Evolutionary conservation across 768 basidiomycete genomes (phyloP), one percentile per base, ranked within the genome.

Genomic region (Melanogaster broomeanus): DNA sequence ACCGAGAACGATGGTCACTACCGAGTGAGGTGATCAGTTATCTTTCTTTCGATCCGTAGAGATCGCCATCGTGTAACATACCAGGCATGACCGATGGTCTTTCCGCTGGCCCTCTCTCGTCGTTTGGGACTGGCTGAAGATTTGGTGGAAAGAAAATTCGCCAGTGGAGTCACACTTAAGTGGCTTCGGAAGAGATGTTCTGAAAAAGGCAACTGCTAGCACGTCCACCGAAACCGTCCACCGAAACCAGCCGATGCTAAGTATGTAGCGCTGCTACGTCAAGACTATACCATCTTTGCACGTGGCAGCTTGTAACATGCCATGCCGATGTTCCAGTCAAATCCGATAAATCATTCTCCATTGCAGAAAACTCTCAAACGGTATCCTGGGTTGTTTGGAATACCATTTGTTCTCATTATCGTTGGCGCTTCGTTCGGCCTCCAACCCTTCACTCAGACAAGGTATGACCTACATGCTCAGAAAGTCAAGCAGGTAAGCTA

Each of bases 361-460:
- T 24, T 59, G 9, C 60, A 60, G 58, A 78, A 18, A 74, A 76
- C 7, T 53, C 67, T 89, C 18, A 75, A 79, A 49, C 82, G 76
- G 55, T 71, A 90, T 62, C 90, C 90, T 1, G 76, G 75, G 5
- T 64, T 88, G 18, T 97, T 98, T 57, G 96, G 95, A 11, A 68
- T 93, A 0, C 92, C 96, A 0, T 97, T 98, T 70, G 54, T 98
- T 8, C 64, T 88, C 59, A 75, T 93, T 57, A 88, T 97, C 69
- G 91, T 98, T 50, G 83, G 78, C 12, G 88, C 92, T 2, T 93
- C 90, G 16, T 98, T 88, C 64, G 93, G 85, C 6, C 72, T 99
- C 44, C 80, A 85, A 16, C 74, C 79, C 2, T 84, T 99, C 63
- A 94, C 94, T 0, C 90, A 93, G 68, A 95, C 90, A 25, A 79